These are phyloP conservation scores for Entoloma clypeatum DNA, from an alignment of 1,284 basidiomycete genomes.

Conservation along the genomic window DNA sequence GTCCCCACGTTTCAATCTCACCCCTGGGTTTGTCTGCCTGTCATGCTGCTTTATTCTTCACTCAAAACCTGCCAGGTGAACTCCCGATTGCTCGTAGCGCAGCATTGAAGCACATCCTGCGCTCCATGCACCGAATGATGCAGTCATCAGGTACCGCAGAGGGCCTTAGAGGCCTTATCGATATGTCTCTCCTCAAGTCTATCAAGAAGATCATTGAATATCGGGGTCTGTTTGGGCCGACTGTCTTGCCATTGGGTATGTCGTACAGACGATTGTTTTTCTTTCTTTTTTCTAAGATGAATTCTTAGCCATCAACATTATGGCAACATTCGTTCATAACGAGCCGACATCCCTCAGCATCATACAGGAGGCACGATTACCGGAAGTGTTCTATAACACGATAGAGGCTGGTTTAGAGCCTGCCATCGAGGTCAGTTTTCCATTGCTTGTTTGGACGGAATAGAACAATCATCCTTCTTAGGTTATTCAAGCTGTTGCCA, in stretches of 20 bases:
- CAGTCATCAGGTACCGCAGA: slow-evolving; percentile 92
- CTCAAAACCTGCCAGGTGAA: slow-evolving; percentile 40
- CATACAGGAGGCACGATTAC: slow-evolving; percentile 90
- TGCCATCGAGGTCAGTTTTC: slow-evolving; percentile 68
- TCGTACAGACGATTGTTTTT: slow-evolving; percentile 1
- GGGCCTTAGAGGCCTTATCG: slow-evolving; percentile 91
- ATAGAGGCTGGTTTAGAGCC: slow-evolving; percentile 86
- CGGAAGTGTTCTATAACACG: slow-evolving; percentile 84
- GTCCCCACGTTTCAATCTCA: slow-evolving; percentile 47
- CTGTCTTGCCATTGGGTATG: slow-evolving; percentile 79
- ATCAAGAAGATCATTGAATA: slow-evolving; percentile 88
- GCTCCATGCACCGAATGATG: slow-evolving; percentile 96
- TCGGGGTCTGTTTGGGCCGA: slow-evolving; percentile 81
- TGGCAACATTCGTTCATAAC: slow-evolving; percentile 98
- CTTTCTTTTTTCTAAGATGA: slow-evolving; percentile 5
- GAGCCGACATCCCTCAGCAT: slow-evolving; percentile 93
- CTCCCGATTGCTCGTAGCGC: slow-evolving; percentile 66
- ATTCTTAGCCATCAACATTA: slow-evolving; percentile 84
- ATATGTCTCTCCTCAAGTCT: slow-evolving; percentile 83
- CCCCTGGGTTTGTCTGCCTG: slow-evolving; percentile 47
- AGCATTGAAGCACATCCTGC: slow-evolving; percentile 86
- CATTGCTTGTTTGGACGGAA: slow-evolving; percentile 5
- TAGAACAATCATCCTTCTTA: slow-evolving; percentile 28
- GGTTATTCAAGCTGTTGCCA: slow-evolving; percentile 90
- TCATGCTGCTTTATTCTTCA: slow-evolving; percentile 3